Conservation (phyloP, 306 rosid genomes). For the Biancaea sappan region DNA sequence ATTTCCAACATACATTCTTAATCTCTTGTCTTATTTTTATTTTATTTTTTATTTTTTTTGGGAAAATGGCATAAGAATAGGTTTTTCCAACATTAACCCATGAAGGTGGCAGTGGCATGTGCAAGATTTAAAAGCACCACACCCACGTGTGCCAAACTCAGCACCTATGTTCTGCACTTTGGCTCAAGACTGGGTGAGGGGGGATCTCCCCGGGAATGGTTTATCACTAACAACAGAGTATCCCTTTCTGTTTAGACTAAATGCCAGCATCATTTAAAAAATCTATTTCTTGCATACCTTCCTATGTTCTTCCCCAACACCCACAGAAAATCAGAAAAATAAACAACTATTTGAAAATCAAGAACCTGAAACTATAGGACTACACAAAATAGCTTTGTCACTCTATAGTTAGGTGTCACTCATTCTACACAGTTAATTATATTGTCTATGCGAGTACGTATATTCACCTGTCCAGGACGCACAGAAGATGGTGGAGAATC, state of each 20-base stretch:
- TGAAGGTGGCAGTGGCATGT: not conserved
- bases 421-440: slow-evolving; percentile 11
- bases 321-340: not conserved
- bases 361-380: slow-evolving; percentile 13
- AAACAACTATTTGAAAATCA: not conserved
- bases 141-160: not conserved
- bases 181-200: not conserved
- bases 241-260: slow-evolving; percentile 24
- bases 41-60: not conserved
- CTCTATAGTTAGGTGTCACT: not conserved
- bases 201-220: not conserved
- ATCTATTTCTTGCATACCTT: slow-evolving; percentile 23
- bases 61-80: not conserved
- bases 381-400: slow-evolving; percentile 15
- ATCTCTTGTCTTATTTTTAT: not conserved
- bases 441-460: slow-evolving; percentile 23
- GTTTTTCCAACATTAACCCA: not conserved
- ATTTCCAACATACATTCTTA: slow-evolving; percentile 13
- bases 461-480: slow-evolving; percentile 92
- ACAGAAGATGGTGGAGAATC: slow-evolving; percentile 72
- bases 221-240: not conserved
- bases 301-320: slow-evolving; percentile 6
- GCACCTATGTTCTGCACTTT: not conserved
- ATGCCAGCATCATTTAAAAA: slow-evolving; percentile 9
- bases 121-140: not conserved